These are phyloP conservation scores for Pisolithus microcarpus DNA, from an alignment of 768 basidiomycete genomes.

Conservation along the genomic window DNA sequence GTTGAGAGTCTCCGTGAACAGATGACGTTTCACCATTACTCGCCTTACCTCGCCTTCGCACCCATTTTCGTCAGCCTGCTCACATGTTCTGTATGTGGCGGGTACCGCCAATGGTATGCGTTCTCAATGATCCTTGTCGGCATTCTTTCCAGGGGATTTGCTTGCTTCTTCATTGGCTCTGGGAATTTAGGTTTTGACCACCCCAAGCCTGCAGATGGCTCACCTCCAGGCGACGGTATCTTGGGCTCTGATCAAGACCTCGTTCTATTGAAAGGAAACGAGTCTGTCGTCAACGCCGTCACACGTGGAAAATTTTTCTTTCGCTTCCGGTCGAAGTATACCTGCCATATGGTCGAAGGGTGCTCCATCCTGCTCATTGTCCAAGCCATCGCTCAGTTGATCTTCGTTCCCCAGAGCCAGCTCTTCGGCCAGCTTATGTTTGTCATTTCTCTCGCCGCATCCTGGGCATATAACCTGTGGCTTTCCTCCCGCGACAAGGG, in stretches of 20 bases:
- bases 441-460: constrained; percentile 4
- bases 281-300: not conserved
- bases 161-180: constrained; percentile 20
- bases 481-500: constrained; percentile 27
- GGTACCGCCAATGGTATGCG: not conserved
- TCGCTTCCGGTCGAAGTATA: not conserved
- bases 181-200: constrained; percentile 5
- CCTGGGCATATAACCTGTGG: constrained; percentile 26
- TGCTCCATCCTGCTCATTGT: too few relatives aligned
- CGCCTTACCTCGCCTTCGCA: not conserved
- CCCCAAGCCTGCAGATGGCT: too few relatives aligned
- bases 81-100: constrained; percentile 10
- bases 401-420: too few relatives aligned
- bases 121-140: constrained; percentile 8
- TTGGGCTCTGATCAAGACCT: too few relatives aligned
- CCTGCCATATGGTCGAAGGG: not conserved
- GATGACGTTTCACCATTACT: constrained; percentile 5
- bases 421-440: too few relatives aligned
- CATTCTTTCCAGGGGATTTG: constrained; percentile 21
- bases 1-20: not conserved
- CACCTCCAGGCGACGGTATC: too few relatives aligned
- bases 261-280: not conserved
- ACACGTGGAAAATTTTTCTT: not conserved
- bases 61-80: not conserved
- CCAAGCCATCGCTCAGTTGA: too few relatives aligned